Conservation (phyloP, 305 asterid genomes). For the Fraxinus albicans region DNA sequence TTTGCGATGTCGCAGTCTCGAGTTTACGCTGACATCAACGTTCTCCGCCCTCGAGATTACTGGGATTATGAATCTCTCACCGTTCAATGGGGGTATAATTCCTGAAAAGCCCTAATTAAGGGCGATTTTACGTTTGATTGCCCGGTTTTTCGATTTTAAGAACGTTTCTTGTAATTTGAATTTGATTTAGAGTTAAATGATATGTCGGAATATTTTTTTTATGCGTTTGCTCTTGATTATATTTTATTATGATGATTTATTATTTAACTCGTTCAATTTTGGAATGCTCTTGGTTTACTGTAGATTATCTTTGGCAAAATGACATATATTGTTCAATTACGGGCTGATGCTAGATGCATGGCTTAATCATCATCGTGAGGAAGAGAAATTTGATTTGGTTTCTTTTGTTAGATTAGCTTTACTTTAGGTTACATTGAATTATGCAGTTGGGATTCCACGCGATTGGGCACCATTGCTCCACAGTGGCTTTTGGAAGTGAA, state of each 20-base stretch:
- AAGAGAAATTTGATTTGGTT: neutral
- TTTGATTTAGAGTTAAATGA: neutral
- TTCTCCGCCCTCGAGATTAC: conserved; percentile 62
- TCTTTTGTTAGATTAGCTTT: neutral
- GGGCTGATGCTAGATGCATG: conserved; percentile 2
- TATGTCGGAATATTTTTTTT: neutral
- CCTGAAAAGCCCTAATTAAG: neutral
- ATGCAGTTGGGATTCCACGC: neutral
- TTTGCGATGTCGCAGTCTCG: conserved; percentile 64
- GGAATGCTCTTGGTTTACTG: neutral
- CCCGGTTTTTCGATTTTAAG: neutral
- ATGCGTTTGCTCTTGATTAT: neutral
- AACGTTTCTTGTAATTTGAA: neutral
- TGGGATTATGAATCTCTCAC: conserved; percentile 73
- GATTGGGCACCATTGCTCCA: neutral
- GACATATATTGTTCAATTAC: neutral
- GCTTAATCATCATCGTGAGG: neutral
- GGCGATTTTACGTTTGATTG: neutral
- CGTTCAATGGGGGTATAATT: conserved; percentile 70
- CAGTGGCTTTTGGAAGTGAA: neutral
- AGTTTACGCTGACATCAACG: conserved; percentile 68
- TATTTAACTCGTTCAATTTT: neutral
- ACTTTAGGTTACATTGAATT: neutral
- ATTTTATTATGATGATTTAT: neutral
- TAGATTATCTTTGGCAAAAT: neutral